Base-by-base conservation (phyloP, 2,329 filamentous ascomycete genomes). In the Neoascochyta sp. region DNA sequence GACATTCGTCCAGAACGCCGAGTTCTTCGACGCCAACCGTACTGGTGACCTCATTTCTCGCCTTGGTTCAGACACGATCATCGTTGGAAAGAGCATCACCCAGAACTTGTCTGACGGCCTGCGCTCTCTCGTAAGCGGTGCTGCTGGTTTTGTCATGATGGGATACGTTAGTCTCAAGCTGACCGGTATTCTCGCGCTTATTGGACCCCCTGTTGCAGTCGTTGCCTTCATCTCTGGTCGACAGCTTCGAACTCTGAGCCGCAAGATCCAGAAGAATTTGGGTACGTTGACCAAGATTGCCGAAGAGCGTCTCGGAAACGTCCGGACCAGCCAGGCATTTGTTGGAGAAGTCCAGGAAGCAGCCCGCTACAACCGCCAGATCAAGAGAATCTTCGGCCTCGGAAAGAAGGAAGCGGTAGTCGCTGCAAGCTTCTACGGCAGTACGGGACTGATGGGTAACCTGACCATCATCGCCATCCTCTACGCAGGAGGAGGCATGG, bases 51-150 rank as follows among this genome's bases (percentile, higher is more conserved):
- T 98, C 49, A 95, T 98, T 54, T 96, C 90, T 20, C 83, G 93
- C 20, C 78, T 98, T 24, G 89, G 90, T 53, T 94, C 89, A 2
- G 93, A 98, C 62, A 95, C 92, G 1, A 87, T 96, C 55, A 93
- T 98, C 54, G 92, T 98, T 32, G 92, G 90, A 57, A 98, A 98
- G 67, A 95, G 88, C 53, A 95, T 98, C 45, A 98, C 92, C 0
- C 90, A 96, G 58, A 98, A 98, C 57, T 70, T 98, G 27, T 96
- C 90, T 5, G 92, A 98, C 64, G 92, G 92, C n/a, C 74, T 98
- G 29, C 78, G 92, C 39, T 83, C 92, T 10, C 68, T 92, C 17
- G 90, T 98, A 39, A 95, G 88, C 47, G 92, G 92, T 47, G 80
- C 77, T 17, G 90, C 90, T 36, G 93, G 92, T 3, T 85, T 98